Evolutionary conservation across 2,329 filamentous ascomycete genomes (phyloP), one percentile per base, ranked within the genome.

Genomic region (Penicillium sp.): DNA sequence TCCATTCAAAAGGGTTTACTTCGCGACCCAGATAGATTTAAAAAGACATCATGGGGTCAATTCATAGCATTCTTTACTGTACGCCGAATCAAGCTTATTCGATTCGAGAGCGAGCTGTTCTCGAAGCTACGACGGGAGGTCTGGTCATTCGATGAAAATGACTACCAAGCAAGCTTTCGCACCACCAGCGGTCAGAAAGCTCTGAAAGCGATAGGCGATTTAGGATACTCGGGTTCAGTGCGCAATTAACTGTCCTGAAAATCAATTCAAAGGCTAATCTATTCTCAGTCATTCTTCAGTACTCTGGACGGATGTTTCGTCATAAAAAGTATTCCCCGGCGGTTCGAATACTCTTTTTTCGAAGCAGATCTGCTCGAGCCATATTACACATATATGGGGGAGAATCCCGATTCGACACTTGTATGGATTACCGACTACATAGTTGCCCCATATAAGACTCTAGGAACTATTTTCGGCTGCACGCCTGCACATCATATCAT

Each of bases 371-470:
- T 91, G 21, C 75, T 90, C n/a, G 76, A 80, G 0, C 84, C 85
- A 0, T 92, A 92, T 68, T 78, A 81, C 21, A 75, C 81, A 4
- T 84, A 91, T 72, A 89, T 91, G 85, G 78, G 77, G 4, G 63
- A 74, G 0, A 79, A 89, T 46, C 82, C 83, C 0, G 75, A 78
- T 27, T 89, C 87, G 3, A 75, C 91, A 0, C 79, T 92, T 1
- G 84, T 90, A 5, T 85, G 88, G 50, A 91, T 92, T 65, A 89
- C 85, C 25, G 88, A 92, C 69, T 85, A 91, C 57, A 77, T 91
- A 0, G 81, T 84, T 51, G 80, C 82, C 0, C 79, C 82, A 0
- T 79, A 81, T 10, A 64, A 73, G 0, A 85, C 86, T 0, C 67
- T 92, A 1, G 89, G 88, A 1, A 80, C 83, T 1, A 64, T 86